These are phyloP conservation scores for Biscogniauxia sp. DNA, from an alignment of 2,329 filamentous ascomycete genomes.

Conservation along the genomic window DNA sequence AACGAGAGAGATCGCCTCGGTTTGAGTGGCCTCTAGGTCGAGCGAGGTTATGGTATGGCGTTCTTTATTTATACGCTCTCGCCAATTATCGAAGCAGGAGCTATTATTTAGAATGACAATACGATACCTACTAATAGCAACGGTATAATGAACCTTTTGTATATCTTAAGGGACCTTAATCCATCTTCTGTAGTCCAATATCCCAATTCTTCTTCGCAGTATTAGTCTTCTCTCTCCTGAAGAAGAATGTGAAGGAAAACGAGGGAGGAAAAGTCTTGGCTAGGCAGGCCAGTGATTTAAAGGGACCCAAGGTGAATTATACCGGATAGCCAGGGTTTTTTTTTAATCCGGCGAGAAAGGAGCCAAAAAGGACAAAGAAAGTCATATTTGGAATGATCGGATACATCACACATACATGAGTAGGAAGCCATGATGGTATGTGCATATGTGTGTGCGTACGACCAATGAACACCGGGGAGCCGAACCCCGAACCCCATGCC, in stretches of 20 bases:
- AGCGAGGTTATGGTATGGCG: background rate
- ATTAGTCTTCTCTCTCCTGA: background rate
- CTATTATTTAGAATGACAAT: background rate
- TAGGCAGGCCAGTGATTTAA: background rate
- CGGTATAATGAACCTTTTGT: background rate
- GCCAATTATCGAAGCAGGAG: background rate
- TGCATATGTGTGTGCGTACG: background rate
- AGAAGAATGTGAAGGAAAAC: background rate
- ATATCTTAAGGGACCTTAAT: background rate
- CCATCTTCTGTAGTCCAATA: background rate
- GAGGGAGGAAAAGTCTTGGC: background rate
- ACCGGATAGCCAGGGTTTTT: background rate
- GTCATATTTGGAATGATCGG: background rate
- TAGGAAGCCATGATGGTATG: background rate
- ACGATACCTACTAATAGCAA: background rate
- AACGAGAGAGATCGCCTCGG: background rate
- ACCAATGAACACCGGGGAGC: background rate
- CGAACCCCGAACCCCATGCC: background rate
- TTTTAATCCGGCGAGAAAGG: background rate
- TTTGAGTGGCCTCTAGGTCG: background rate
- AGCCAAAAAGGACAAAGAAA: background rate
- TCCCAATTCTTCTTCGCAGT: background rate
- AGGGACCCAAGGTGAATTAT: background rate
- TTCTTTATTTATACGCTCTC: background rate
- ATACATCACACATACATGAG: background rate